Conservation (phyloP, 768 basidiomycete species). For the Mrakia blollopis region DNA sequence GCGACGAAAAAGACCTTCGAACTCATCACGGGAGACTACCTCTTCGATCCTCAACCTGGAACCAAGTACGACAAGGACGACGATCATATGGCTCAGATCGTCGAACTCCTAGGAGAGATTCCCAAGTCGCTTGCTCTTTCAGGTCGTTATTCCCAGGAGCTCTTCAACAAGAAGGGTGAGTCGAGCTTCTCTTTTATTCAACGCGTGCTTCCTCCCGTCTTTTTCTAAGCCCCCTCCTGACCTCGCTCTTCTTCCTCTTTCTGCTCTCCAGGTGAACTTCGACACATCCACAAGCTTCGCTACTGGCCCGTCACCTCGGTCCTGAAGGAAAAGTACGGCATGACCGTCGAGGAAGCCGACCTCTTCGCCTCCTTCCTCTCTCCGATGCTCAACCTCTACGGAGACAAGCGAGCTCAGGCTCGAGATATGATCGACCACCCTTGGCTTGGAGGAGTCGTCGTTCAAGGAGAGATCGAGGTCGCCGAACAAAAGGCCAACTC, state of each 20-base stretch:
- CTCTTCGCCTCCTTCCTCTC: constrained; percentile 71
- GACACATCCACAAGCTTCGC: constrained; percentile 88
- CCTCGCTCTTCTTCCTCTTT: constrained; percentile 15
- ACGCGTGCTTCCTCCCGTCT: neutral
- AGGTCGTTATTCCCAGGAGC: constrained; percentile 89
- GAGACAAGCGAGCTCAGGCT: constrained; percentile 83
- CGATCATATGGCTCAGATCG: constrained; percentile 96
- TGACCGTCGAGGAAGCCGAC: constrained; percentile 75
- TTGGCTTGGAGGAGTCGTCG: constrained; percentile 72
- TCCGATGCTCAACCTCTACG: constrained; percentile 85
- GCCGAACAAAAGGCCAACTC: constrained; percentile 42
- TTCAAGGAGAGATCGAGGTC: constrained; percentile 86
- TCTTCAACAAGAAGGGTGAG: constrained; percentile 92
- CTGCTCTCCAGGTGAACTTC: constrained; percentile 63
- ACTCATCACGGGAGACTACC: constrained; percentile 85
- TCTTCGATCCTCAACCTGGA: constrained; percentile 94
- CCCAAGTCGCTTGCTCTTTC: constrained; percentile 75
- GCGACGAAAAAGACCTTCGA: constrained; percentile 72
- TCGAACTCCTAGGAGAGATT: constrained; percentile 89
- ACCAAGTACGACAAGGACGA: constrained; percentile 94
- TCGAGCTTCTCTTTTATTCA: constrained; percentile 7
- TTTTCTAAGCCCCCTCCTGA: neutral
- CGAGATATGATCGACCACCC: constrained; percentile 76
- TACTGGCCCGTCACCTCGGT: constrained; percentile 82
- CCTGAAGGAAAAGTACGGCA: constrained; percentile 92